Base-by-base conservation (phyloP, 805 yeast genomes). In the Wickerhamiella azymoides region DNA sequence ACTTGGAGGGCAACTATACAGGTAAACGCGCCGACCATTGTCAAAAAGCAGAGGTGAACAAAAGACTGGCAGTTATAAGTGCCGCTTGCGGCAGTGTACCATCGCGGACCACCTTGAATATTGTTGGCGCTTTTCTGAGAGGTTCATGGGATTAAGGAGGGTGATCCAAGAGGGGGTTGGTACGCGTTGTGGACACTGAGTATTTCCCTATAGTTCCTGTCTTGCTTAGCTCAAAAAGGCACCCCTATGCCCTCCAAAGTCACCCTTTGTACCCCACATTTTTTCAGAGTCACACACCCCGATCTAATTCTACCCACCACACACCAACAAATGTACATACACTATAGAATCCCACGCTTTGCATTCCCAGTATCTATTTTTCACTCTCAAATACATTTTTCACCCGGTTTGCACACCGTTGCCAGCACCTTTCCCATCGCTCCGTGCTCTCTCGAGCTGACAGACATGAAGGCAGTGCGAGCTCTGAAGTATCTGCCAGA, bases 61-160 rank as follows among this genome's bases (percentile, higher is more conserved):
- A 69, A 47, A 78, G 80, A 46, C 61, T 84, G 26, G 71, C 76
- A 2, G 59, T 58, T 39, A 54, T 84, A 2, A 65, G 72, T 14
- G 62, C 69, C 2, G 58, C 63, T 7, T 58, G 72, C n/a, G 73
- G 70, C 36, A 74, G 73, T 4, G 81, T 84, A 49, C 94, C 94
- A 0, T 77, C 86, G 46, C 66, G 95, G 42, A 77, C 84, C 10
- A 80, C 93, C 0, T 63, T 84, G 36, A 86, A 80, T 36, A 45
- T 50, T 1, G 40, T 54, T 0, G 57, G 57, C 14, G 14, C 49
- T 2, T 55, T 49, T 39, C 43, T 54, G 10, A 43, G 57, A 14
- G 36, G 44, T 5, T 30, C 16, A 5, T 21, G 24, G 37, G 24
- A 35, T 17, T 35, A 35, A 35, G 2, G 3, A 32, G 13, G 5